Evolutionary conservation across 1,284 basidiomycete species (phyloP).

Genomic region (Irpex sp.): DNA sequence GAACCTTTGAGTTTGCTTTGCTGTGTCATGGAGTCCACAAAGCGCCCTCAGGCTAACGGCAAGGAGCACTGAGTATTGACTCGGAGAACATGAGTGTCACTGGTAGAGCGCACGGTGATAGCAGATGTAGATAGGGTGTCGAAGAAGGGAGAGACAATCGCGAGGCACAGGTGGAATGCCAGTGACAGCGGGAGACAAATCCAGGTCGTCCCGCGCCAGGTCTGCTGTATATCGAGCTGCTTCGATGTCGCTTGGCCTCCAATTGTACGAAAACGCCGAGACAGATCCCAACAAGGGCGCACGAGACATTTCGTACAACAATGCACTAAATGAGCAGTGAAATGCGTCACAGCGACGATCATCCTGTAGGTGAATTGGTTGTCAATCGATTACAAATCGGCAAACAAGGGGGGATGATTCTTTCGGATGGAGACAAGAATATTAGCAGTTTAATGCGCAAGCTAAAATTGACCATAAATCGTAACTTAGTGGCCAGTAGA

Average conservation of each 20-base stretch:
- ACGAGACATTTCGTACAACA: neutral
- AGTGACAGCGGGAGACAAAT: neutral
- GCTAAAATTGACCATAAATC: too few species aligned
- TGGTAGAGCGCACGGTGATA: neutral
- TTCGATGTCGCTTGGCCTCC: neutral
- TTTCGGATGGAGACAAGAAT: neutral
- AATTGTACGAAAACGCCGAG: neutral
- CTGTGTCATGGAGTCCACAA: too few species aligned
- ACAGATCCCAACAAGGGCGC: neutral
- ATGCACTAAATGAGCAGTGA: neutral
- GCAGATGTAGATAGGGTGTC: neutral
- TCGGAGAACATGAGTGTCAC: neutral
- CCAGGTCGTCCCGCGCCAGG: too few species aligned
- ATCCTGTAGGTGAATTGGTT: neutral
- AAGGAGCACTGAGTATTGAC: too few species aligned
- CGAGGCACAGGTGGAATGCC: neutral
- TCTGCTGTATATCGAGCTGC: neutral
- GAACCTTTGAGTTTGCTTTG: too few species aligned
- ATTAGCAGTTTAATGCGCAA: neutral
- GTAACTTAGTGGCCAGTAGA: too few species aligned
- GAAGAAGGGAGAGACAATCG: neutral
- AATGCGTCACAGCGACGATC: neutral
- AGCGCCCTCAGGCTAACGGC: too few species aligned
- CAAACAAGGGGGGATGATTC: neutral
- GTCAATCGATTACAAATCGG: neutral